These are phyloP conservation scores for Fragaria nilgerrensis DNA, from an alignment of 306 rosid species.

Conservation along the genomic window DNA sequence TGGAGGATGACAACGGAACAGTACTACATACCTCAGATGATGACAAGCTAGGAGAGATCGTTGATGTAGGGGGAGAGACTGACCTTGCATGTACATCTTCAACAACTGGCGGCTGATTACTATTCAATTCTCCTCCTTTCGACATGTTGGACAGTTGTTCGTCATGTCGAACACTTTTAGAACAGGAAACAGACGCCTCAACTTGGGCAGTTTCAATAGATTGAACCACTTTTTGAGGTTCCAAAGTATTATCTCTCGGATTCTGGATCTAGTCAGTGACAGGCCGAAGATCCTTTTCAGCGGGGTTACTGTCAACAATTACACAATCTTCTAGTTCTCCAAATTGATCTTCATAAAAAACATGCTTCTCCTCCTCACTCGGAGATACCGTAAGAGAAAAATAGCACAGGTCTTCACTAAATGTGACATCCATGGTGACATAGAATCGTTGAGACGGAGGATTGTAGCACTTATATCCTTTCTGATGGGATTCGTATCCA, in stretches of 20 bases:
- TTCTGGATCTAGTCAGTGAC: accelerated
- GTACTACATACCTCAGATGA: too few relatives aligned
- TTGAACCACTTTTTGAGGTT: too few relatives aligned
- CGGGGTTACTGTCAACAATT: too few relatives aligned
- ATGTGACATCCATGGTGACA: not conserved
- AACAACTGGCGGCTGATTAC: too few relatives aligned
- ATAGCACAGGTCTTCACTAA: not conserved
- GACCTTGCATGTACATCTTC: not conserved
- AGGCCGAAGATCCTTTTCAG: too few relatives aligned
- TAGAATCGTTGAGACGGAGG: not conserved
- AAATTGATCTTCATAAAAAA: not conserved
- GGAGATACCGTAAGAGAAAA: not conserved
- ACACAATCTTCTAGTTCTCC: not conserved
- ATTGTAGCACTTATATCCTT: not conserved
- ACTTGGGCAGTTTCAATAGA: not conserved
- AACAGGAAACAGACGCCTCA: not conserved
- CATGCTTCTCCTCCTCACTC: not conserved
- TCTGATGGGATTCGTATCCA: not conserved
- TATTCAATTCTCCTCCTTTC: not conserved
- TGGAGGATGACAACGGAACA: too few relatives aligned
- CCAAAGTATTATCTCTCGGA: accelerated
- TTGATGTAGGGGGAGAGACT: not conserved
- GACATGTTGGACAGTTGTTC: not conserved
- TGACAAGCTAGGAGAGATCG: too few relatives aligned
- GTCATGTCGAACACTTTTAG: not conserved